Conservation (phyloP, 1,284 basidiomycete genomes). For the Filobasidium uniguttulatum region DNA sequence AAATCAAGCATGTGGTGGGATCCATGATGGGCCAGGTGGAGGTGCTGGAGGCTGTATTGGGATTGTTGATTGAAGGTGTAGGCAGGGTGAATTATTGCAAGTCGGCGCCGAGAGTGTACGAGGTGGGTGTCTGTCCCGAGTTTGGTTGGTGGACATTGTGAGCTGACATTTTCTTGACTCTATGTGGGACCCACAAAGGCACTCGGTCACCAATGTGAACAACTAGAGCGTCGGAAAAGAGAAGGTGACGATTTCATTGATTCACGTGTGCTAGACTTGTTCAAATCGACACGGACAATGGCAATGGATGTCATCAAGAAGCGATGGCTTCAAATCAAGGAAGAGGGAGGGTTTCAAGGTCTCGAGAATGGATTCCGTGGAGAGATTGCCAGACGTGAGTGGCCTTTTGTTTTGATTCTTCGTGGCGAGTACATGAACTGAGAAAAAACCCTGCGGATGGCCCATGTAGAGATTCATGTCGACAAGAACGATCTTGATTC, state of each 20-base stretch:
- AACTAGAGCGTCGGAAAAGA: no score
- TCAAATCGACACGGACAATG: no score
- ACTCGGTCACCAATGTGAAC: constrained; percentile 49
- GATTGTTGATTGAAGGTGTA: constrained; percentile 45
- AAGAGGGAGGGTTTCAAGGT: constrained; percentile 62
- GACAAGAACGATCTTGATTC: not conserved
- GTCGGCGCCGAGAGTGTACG: constrained; percentile 56
- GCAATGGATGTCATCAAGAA: constrained; percentile 42
- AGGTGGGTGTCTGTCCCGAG: constrained; percentile 48
- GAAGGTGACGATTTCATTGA: no score
- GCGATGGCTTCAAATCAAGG: constrained; percentile 59
- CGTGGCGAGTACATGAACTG: no score
- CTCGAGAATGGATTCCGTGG: constrained; percentile 75
- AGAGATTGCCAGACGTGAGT: constrained; percentile 69
- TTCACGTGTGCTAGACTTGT: no score
- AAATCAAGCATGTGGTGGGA: constrained; percentile 59
- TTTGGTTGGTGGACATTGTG: no score
- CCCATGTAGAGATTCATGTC: not conserved
- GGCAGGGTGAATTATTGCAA: constrained; percentile 41
- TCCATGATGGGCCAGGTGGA: constrained; percentile 56
- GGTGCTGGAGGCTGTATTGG: constrained; percentile 55
- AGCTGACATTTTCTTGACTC: no score
- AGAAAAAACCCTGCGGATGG: no score
- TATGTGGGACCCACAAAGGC: no score
- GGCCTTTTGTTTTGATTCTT: no score